A percentile compares a stretch with the other conserved stretches of the same genome.
Evolutionary conservation across 1,284 basidiomycete species (phyloP).

Genomic region (Cryptococcus sp.): DNA sequence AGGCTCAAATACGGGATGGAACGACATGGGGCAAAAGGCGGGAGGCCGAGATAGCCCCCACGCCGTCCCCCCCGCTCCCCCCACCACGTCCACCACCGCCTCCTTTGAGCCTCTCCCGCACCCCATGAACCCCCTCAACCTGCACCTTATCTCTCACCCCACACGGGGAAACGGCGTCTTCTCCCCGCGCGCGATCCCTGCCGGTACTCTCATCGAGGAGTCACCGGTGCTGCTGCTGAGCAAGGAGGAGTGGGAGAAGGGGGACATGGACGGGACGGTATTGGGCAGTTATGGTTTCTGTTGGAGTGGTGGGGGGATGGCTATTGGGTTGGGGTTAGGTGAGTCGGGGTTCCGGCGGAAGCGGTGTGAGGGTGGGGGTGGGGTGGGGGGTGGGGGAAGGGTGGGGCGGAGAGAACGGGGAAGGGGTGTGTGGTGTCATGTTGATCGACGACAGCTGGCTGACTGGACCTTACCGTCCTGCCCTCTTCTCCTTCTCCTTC

Average conservation of each 20-base stretch:
- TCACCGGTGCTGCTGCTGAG: constrained; percentile 80
- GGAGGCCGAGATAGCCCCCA: too few relatives aligned
- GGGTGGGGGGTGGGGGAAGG: background rate
- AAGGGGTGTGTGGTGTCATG: background rate
- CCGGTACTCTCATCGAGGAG: constrained; percentile 69
- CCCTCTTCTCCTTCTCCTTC: background rate
- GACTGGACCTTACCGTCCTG: background rate
- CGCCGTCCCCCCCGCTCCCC: too few relatives aligned
- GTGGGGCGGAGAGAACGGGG: background rate
- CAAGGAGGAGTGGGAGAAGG: constrained; percentile 66
- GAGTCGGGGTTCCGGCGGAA: constrained; percentile 26
- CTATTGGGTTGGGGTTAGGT: constrained; percentile 83
- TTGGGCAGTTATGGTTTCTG: constrained; percentile 82
- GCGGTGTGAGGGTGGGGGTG: background rate
- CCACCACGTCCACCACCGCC: too few relatives aligned
- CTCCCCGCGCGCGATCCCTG: constrained; percentile 58
- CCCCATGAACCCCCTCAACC: constrained; percentile 42
- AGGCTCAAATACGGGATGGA: too few relatives aligned
- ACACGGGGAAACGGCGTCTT: constrained; percentile 47
- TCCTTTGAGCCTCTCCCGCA: background rate
- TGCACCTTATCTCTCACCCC: constrained; percentile 35
- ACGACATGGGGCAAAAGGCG: too few relatives aligned
- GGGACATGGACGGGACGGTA: constrained; percentile 60
- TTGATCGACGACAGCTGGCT: background rate
- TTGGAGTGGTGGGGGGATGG: constrained; percentile 76